These are phyloP conservation scores for Skeletonema grethae DNA, from an alignment of 108 stramenopile species.

Conservation along the genomic window DNA sequence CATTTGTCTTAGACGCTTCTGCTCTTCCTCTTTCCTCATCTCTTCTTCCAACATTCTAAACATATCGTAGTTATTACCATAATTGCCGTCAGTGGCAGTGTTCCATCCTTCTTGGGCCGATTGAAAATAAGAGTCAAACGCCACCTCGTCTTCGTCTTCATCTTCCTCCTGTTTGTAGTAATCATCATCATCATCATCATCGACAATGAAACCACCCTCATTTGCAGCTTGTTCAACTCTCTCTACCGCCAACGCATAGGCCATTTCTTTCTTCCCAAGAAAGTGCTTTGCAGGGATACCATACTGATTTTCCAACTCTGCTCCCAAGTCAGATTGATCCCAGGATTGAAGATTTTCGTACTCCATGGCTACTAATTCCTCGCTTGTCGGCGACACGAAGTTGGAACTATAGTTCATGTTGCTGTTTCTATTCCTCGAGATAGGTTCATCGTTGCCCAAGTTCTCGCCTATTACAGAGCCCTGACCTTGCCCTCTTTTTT, in stretches of 20 bases:
- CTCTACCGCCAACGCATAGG: slow-evolving; percentile 49
- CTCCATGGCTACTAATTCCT: slow-evolving; percentile 44
- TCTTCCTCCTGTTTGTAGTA: slow-evolving; percentile 14
- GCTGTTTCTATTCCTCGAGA: slow-evolving; percentile 28
- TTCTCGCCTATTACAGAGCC: slow-evolving; percentile 21
- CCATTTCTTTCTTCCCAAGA: slow-evolving; percentile 47
- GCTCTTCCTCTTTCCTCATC: slow-evolving; percentile 32
- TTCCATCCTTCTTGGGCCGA: slow-evolving; percentile 1
- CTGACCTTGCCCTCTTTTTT: slow-evolving; percentile 23
- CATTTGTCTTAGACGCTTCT: slow-evolving; percentile 6
- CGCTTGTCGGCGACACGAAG: slow-evolving; percentile 25
- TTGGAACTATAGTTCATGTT: slow-evolving; percentile 8
- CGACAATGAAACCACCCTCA: slow-evolving; percentile 23
- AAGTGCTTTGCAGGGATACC: slow-evolving; percentile 49
- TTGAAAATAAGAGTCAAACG: slow-evolving; percentile 6
- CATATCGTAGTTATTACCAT: slow-evolving; percentile 11
- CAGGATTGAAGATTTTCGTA: slow-evolving; percentile 33
- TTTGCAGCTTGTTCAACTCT: slow-evolving; percentile 28
- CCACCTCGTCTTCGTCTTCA: slow-evolving; percentile 17
- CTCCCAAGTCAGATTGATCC: slow-evolving; percentile 29
- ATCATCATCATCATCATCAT: slow-evolving; percentile 14
- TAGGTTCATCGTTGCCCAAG: slow-evolving; percentile 6
- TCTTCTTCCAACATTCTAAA: slow-evolving; percentile 39
- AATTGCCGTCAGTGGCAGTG: not conserved
- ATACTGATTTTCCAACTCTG: slow-evolving; percentile 46